Base-by-base conservation (phyloP, 306 rosid genomes). In the Mimosa bimucronata region DNA sequence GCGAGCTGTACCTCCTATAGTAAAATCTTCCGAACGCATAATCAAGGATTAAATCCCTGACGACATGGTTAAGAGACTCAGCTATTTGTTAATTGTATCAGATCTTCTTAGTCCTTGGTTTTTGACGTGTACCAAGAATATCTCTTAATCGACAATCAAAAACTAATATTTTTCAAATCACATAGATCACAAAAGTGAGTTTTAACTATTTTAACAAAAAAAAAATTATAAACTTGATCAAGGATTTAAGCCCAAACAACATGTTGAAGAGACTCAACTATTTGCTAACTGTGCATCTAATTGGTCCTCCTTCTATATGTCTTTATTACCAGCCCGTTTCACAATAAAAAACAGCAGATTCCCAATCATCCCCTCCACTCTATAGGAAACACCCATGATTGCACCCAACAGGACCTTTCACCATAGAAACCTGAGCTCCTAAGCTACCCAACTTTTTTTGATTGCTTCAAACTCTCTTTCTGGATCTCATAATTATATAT, bases 311-410 rank as follows among this genome's bases (percentile, higher is more conserved):
- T 57, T 58, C 71, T 61, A 62, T 74, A 62, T 74, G 52, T 66
- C 52, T 78, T 55, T 30, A 57, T 68, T 57, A 73, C 21, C 28
- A 79, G 79, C 83, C 83, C 85, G 31, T 77, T 86, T 82, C 81
- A 87, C 86, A 84, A 81, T 79, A 74, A 80, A n/a, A 78, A 85
- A 85, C 80, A 81, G 83, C 77, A 90, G 92, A 90, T 86, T 87
- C 90, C 87, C 92, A 90, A 92, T 92, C 89, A 92, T 92, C 89
- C 57, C 85, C 75, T 90, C 97, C 97, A 92, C 90, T 82, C 83
- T 83, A 71, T 71, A 79, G 89, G 90, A 82, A 90, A 92, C 90
- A 88, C 80, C 77, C 90, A 92, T 92, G 77, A 92, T 92, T 90
- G 89, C 92, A 87, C 94, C 97, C 97, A 92, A 85, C 91, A 88